phyloP scores from a whole-genome alignment of 768 basidiomycete genomes.

The Serendipita sp. region DNA sequence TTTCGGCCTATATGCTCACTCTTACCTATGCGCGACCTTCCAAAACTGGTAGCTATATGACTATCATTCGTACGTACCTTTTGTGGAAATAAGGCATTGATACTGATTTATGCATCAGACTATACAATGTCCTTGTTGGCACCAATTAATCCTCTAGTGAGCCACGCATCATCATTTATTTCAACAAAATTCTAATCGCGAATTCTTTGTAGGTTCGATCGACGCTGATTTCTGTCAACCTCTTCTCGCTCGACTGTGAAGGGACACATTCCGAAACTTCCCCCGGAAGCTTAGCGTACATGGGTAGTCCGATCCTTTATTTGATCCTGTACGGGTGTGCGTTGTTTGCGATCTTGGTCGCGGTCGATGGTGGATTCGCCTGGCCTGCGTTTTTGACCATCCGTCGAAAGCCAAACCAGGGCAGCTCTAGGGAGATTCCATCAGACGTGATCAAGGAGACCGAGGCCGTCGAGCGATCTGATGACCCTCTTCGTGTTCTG shows the following conservation, averaged over 20 bases:
- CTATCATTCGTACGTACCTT: conserved; percentile 34
- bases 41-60: conserved; percentile 37
- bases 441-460: conserved; percentile 44
- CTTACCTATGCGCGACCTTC: conserved; percentile 57
- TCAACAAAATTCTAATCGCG: background rate
- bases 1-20: conserved; percentile 52
- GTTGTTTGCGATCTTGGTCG: conserved; percentile 49
- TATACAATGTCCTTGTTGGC: conserved; percentile 52
- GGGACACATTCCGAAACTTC: conserved; percentile 31
- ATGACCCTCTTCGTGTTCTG: conserved; percentile 46
- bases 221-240: conserved; percentile 57
- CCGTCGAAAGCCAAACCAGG: conserved; percentile 1
- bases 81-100: background rate
- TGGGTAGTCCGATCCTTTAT: conserved; percentile 62
- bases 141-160: conserved; percentile 52
- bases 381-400: conserved; percentile 15
- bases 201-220: conserved; percentile 42
- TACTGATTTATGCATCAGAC: conserved; percentile 21
- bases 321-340: conserved; percentile 44
- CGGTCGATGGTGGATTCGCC: conserved; percentile 53
- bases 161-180: conserved; percentile 18
- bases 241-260: conserved; percentile 51
- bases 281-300: conserved; percentile 40
- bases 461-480: conserved; percentile 29
- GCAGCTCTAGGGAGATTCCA: conserved; percentile 11